Percentiles rank a stretch among this genome's conserved stretches.
phyloP scores from a whole-genome alignment of 805 yeast genomes.

The Candida sphagnicola region DNA sequence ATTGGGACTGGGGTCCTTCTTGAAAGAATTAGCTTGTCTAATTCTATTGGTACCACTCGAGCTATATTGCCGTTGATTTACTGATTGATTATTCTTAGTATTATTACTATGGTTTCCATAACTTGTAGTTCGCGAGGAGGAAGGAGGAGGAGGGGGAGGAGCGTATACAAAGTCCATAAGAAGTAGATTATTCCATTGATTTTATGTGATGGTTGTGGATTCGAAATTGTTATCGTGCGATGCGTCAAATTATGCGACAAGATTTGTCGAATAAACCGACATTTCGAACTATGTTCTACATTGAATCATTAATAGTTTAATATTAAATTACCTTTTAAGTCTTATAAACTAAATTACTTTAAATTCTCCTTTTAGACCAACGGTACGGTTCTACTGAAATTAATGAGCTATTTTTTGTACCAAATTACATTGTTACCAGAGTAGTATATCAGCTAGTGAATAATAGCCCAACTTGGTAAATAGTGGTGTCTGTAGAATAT shows the following conservation, averaged over 20 bases:
- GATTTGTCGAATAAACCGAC: background rate
- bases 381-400: too few species aligned
- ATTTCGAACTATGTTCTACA: background rate
- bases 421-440: too few species aligned
- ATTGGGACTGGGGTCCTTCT: slow-evolving; percentile 1
- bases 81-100: too few species aligned
- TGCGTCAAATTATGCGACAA: background rate
- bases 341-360: too few species aligned
- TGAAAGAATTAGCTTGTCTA: background rate
- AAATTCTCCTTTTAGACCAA: too few species aligned
- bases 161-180: slow-evolving; percentile 12
- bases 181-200: too few species aligned
- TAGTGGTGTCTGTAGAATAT: background rate
- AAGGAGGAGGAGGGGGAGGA: slow-evolving; percentile 16
- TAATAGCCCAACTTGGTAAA: too few species aligned
- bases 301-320: too few species aligned
- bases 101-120: background rate
- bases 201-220: too few species aligned
- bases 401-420: too few species aligned
- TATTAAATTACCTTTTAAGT: too few species aligned
- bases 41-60: background rate
- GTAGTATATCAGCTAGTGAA: too few species aligned
- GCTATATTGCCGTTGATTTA: background rate
- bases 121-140: slow-evolving; percentile 2
- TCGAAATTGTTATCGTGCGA: background rate